Evolutionary conservation across 1,139 yeast species (phyloP), one percentile per base, ranked within the genome.

Genomic region (Saccharomyces hybrid): DNA sequence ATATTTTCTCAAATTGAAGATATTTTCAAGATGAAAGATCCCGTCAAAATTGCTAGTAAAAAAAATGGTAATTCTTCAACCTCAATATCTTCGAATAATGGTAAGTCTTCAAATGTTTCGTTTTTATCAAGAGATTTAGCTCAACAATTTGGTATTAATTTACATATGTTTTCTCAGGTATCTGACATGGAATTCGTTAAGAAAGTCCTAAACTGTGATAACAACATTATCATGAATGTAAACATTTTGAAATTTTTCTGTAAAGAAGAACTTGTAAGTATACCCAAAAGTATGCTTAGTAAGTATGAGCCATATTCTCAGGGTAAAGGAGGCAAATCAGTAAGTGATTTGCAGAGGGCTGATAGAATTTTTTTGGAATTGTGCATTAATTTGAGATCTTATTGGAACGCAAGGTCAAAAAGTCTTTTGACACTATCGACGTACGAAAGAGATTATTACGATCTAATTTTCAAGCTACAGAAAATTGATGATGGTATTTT

Each of bases 81-180:
- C 1, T 9, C 23, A 7, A 7, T 16, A 16, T 38, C 42, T 38
- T 38, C 42, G 2, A 38, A 38, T 38, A 38, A 38, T 16, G 42
- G 42, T 8, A 38, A 38, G 13, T 38, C 42, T 38, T 38, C 13
- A 8, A 16, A 68, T 38, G 68, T 86, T 1, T 74, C 88, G 0
- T 83, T 85, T 58, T 76, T 93, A 56, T 80, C 95, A 1, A 74
- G 96, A 56, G 97, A 91, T 63, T 72, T 90, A 58, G 88, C 95
- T 1, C 93, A 86, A 67, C 96, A 88, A 63, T 89, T 93, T 74
- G 98, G 96, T 47, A 93, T 93, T 66, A 90, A 91, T 64, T 74
- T 93, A 56, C 98, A 93, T 67, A 80, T 86, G 78, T 88, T 84
- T 73, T 79, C 89, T 2, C 75, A 75, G 57, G 65, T 80, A 53